phyloP scores from a whole-genome alignment of 768 basidiomycete species.

The Pholiota conissans region DNA sequence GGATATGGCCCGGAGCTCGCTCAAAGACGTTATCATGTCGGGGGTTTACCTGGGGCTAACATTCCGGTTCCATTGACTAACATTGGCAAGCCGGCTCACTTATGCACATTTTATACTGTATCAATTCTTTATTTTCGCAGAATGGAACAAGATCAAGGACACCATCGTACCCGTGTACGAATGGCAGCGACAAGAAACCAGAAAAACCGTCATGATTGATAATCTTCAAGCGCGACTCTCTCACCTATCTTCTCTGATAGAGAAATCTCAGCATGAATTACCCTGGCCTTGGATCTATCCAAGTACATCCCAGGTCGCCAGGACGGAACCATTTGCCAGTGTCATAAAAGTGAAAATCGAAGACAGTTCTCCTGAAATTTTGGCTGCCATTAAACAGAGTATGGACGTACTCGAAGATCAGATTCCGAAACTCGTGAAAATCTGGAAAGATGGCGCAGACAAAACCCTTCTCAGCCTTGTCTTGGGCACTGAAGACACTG shows the following conservation, averaged over 20 bases:
- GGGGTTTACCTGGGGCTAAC: slow-evolving; percentile 18
- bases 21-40: slow-evolving; percentile 4
- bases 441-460: slow-evolving; percentile 25
- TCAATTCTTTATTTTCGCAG: slow-evolving; percentile 10
- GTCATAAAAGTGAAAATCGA: slow-evolving; percentile 19
- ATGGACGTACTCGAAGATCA: slow-evolving; percentile 9
- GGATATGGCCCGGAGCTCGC: slow-evolving; percentile 6
- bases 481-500: background rate
- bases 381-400: background rate
- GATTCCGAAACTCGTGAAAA: slow-evolving; percentile 8
- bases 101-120: background rate
- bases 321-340: slow-evolving; percentile 19
- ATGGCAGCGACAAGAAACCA: slow-evolving; percentile 7
- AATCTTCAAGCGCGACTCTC: background rate
- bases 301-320: slow-evolving; percentile 15
- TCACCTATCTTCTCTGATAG: background rate
- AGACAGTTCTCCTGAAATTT: background rate
- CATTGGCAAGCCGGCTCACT: slow-evolving; percentile 4
- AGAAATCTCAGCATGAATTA: background rate
- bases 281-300: slow-evolving; percentile 11
- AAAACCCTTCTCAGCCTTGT: slow-evolving; percentile 19
- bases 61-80: slow-evolving; percentile 20
- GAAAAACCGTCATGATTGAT: background rate
- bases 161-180: slow-evolving; percentile 19
- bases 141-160: slow-evolving; percentile 24